phyloP scores from a whole-genome alignment of 768 basidiomycete species.

The Cystofilobasidium capitatum region DNA sequence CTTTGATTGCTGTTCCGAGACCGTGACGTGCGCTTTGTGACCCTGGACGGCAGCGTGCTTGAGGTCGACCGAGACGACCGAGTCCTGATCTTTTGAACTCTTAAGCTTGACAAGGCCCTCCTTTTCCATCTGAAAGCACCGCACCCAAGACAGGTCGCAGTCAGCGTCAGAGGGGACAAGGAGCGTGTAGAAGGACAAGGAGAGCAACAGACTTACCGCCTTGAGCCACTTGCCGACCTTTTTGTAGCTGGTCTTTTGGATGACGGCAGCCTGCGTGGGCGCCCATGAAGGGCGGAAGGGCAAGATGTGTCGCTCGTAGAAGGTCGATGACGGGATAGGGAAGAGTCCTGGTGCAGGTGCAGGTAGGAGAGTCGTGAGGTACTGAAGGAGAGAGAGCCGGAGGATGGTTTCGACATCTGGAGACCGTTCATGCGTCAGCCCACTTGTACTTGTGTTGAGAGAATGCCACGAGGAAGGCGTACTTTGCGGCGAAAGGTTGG shows the following conservation, averaged over 20 bases:
- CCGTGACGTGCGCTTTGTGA: constrained; percentile 41
- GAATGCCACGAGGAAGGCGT: not conserved
- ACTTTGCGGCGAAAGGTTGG: constrained; percentile 11
- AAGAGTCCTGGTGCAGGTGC: constrained; percentile 44
- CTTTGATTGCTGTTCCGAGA: constrained; percentile 57
- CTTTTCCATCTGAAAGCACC: constrained; percentile 50
- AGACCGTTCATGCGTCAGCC: no score
- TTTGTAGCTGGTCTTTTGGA: constrained; percentile 71
- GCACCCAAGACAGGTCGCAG: not conserved
- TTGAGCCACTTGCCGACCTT: constrained; percentile 74
- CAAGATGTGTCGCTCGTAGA: constrained; percentile 67
- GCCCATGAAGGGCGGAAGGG: constrained; percentile 69
- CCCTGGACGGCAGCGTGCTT: constrained; percentile 1
- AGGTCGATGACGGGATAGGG: constrained; percentile 63
- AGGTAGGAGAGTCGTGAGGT: constrained; percentile 43
- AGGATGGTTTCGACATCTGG: constrained; percentile 54
- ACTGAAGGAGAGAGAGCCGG: constrained; percentile 56
- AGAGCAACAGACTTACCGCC: constrained; percentile 32
- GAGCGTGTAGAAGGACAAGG: no score
- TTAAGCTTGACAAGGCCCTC: constrained; percentile 63
- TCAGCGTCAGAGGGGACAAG: not conserved
- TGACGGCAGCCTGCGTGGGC: constrained; percentile 39
- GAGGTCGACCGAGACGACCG: constrained; percentile 31
- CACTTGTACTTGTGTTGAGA: no score
- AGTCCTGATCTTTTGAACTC: constrained; percentile 43